phyloP scores from a whole-genome alignment of 2,329 filamentous ascomycete species.

The Fusarium sp. region DNA sequence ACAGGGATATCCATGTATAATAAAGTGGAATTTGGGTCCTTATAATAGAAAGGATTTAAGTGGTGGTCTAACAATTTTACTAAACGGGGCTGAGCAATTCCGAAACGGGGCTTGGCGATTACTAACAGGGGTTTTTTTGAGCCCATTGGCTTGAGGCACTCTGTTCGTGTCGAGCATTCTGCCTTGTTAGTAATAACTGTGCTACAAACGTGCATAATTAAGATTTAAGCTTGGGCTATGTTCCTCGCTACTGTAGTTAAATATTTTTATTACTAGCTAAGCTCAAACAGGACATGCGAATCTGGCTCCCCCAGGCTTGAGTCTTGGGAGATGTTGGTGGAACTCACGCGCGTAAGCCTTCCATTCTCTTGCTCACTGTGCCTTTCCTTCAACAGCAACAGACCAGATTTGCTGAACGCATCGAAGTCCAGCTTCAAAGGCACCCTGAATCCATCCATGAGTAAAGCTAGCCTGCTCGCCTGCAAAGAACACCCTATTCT shows the following conservation, averaged over 20 bases:
- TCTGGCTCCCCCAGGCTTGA: neutral
- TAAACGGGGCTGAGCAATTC: neutral
- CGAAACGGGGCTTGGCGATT: neutral
- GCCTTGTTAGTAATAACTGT: neutral
- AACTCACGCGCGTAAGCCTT: too few species aligned
- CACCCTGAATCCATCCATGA: neutral
- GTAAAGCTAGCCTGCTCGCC: conserved; percentile 5
- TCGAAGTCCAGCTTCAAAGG: neutral
- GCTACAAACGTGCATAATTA: neutral
- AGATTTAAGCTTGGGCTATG: neutral
- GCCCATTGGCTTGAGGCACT: neutral
- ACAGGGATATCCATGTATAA: neutral
- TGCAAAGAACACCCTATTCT: neutral
- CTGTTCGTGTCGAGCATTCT: neutral
- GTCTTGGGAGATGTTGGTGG: too few species aligned
- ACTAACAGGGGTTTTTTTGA: neutral
- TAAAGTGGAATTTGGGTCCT: neutral
- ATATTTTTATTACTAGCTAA: neutral
- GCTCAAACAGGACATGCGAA: neutral
- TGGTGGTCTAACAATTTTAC: neutral
- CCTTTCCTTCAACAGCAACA: neutral
- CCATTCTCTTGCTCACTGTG: neutral
- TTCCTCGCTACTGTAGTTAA: neutral
- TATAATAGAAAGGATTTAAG: neutral
- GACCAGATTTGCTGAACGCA: conserved; percentile 2